phyloP scores from a whole-genome alignment of 129 eudicot species.

The Helichrysum umbraculigerum region DNA sequence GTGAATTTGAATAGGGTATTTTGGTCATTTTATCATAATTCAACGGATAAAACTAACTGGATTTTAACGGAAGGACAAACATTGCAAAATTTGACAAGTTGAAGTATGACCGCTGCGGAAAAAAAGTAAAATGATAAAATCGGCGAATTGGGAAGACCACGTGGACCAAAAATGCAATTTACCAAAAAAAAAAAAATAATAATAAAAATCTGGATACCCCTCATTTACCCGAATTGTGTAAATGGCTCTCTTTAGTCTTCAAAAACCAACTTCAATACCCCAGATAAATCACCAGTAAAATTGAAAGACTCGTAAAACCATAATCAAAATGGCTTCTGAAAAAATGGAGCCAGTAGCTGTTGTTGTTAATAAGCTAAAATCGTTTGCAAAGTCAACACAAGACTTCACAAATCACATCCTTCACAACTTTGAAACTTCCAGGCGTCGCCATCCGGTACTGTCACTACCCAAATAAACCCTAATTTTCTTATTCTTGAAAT shows the following conservation, averaged over 20 bases:
- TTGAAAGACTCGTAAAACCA: not conserved
- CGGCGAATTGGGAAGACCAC: too few relatives aligned
- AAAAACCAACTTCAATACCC: not conserved
- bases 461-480: not conserved
- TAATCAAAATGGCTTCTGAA: slow-evolving; percentile 22
- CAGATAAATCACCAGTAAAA: not conserved
- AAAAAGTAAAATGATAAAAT: too few relatives aligned
- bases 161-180: too few relatives aligned
- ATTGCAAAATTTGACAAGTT: too few relatives aligned
- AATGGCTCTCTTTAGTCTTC: not conserved
- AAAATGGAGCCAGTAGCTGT: slow-evolving; percentile 33
- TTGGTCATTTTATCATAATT: too few relatives aligned
- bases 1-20: too few relatives aligned
- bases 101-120: too few relatives aligned
- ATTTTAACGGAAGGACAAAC: too few relatives aligned
- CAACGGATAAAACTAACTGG: too few relatives aligned
- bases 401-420: slow-evolving; percentile 44
- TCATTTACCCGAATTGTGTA: too few relatives aligned
- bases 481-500: not conserved
- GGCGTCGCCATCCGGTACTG: slow-evolving; percentile 69
- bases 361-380: slow-evolving; percentile 43
- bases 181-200: too few relatives aligned
- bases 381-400: slow-evolving; percentile 48
- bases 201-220: too few relatives aligned
- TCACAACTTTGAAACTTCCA: slow-evolving; percentile 36